phyloP scores from a whole-genome alignment of 1,139 yeast genomes.

The Diutina sp. region DNA sequence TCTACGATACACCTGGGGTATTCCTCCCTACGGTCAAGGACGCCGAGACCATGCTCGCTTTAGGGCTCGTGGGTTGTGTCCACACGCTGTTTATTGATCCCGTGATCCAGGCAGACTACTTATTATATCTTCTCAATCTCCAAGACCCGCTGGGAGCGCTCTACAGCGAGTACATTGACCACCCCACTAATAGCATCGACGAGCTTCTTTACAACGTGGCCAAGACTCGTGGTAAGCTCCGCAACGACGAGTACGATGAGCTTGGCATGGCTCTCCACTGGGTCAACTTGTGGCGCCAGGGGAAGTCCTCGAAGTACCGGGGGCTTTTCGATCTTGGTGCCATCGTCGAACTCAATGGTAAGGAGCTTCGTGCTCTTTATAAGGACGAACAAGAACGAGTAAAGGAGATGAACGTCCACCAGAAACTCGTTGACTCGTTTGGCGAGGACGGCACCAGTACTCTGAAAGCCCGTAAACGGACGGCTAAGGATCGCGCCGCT shows the following conservation, averaged over 20 bases:
- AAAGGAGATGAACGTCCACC: conserved; percentile 15
- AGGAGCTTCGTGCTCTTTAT: conserved; percentile 13
- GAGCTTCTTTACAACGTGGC: conserved; percentile 48
- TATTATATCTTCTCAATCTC: conserved; percentile 60
- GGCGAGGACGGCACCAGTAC: conserved; percentile 29
- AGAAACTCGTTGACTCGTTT: conserved; percentile 20
- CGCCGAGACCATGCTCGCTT: conserved; percentile 59
- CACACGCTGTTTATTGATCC: conserved; percentile 65
- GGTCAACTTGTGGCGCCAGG: conserved; percentile 57
- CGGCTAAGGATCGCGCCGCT: conserved; percentile 33
- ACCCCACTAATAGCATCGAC: conserved; percentile 68
- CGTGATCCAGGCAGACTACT: conserved; percentile 74
- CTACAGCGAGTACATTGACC: conserved; percentile 33
- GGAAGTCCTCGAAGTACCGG: conserved; percentile 21
- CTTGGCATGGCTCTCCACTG: conserved; percentile 56
- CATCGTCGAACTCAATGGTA: conserved; percentile 16
- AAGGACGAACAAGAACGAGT: conserved; percentile 21
- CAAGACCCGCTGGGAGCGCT: conserved; percentile 36
- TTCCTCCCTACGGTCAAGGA: conserved; percentile 64
- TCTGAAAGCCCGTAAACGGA: conserved; percentile 24
- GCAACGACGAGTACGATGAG: conserved; percentile 31
- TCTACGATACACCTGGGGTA: conserved; percentile 91
- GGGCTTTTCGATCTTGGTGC: conserved; percentile 28
- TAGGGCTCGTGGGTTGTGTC: conserved; percentile 72
- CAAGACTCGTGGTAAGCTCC: conserved; percentile 21